Evolutionary conservation across 495 filamentous ascomycete species (phyloP), one percentile per base, ranked within the genome.

Genomic region (Neurospora tetrasperma): DNA sequence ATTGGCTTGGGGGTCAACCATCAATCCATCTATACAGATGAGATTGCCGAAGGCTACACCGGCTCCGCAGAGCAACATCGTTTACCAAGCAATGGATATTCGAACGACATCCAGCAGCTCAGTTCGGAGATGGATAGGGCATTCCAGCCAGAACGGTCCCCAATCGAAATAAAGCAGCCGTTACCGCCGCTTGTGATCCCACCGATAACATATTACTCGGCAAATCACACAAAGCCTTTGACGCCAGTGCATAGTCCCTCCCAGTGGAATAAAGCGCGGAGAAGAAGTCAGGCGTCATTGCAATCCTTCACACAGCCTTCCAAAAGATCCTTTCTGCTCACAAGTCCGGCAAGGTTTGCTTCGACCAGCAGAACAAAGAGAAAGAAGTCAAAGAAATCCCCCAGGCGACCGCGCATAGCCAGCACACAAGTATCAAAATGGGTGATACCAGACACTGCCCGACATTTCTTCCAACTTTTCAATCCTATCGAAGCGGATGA

Each of bases 401-500:
- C 69, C 73, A 75, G 75, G 69, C 75, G 72, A 75, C 78, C 81
- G 74, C 76, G 78, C 39, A 78, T 62, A 39, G 71, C 68, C 70
- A 78, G 39, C 77, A 79, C 70, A 42, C 79, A 81, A 69, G 78
- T 79, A 39, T 76, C 78, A 69, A 80, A 80, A 83, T 87, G 84
- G 85, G 82, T 80, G 16, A 74, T 87, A 23, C 79, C 80, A 7
- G 83, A 85, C 40, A 86, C 84, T 73, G 82, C 87, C 72, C 83
- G 82, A 20, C 85, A 85, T 69, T 72, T 86, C 2, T 82, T 87
- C 70, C 81, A 76, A 38, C 76, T 82, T 23, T 87, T 88, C 71
- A 78, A 82, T 62, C 79, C 79, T 27, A 78, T 84, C 35, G 84
- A 87, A 72, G 86, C 78, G 10, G 84, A 88, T 70, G 85, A 88